Evolutionary conservation across 208 protist species (phyloP).

Genomic region (Crithidia fasciculata): DNA sequence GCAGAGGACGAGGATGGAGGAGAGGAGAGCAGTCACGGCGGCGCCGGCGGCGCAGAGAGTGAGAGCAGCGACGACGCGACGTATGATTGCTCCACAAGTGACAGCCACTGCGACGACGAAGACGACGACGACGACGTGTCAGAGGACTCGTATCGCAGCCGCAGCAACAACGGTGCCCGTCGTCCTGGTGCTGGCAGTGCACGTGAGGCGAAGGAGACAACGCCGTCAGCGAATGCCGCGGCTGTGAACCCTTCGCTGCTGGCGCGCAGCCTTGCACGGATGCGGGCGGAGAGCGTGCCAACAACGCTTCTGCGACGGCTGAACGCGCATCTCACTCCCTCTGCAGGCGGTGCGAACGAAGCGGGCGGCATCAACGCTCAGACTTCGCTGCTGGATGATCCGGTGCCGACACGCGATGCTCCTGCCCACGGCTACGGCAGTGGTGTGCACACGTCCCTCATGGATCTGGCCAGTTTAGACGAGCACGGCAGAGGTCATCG

Average conservation of each 20-base stretch:
- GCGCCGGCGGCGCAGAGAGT: neutral
- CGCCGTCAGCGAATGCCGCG: no score
- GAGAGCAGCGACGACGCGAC: neutral
- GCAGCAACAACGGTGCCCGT: neutral
- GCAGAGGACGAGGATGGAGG: neutral
- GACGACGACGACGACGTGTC: neutral
- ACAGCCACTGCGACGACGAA: neutral
- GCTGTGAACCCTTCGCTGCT: slow-evolving; percentile 2
- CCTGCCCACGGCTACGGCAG: neutral
- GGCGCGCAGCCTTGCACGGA: slow-evolving; percentile 13
- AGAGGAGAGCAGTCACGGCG: neutral
- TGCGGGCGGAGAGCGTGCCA: slow-evolving; percentile 27
- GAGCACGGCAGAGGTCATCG: neutral
- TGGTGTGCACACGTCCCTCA: slow-evolving; percentile 10
- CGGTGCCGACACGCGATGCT: no score
- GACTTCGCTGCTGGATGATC: no score
- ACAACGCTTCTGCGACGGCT: slow-evolving; percentile 16
- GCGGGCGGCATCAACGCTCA: no score
- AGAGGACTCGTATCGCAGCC: neutral
- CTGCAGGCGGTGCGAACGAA: no score
- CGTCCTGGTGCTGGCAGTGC: neutral
- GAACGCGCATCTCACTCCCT: no score
- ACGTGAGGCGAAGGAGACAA: no score
- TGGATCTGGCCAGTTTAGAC: slow-evolving; percentile 1
- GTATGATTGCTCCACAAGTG: neutral